Percentiles rank a stretch among this genome's conserved stretches.
Conservation (phyloP, 352 stramenopile genomes). For the Phytophthora lateralis region DNA sequence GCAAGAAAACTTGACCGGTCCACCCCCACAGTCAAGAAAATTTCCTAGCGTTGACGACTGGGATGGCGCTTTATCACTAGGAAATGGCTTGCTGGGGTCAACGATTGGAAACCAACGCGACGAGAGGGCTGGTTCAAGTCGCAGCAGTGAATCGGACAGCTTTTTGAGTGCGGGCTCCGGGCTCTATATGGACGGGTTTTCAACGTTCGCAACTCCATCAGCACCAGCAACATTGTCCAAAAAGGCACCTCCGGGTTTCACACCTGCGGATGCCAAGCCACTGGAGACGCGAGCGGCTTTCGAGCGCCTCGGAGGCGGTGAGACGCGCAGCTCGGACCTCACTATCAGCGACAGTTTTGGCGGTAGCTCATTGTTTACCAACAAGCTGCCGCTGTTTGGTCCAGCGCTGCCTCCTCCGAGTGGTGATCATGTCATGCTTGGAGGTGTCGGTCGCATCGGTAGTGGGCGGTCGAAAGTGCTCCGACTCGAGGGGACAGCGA, state of each 20-base stretch:
- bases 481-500: slow-evolving; percentile 5
- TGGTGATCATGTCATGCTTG: slow-evolving; percentile 3
- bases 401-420: slow-evolving; percentile 23
- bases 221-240: slow-evolving; percentile 7
- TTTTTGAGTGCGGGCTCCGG: slow-evolving; percentile 13
- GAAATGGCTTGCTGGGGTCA: background rate
- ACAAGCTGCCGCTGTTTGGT: slow-evolving; percentile 54
- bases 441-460: slow-evolving; percentile 31
- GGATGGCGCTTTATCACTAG: slow-evolving; percentile 25
- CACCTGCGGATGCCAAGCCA: slow-evolving; percentile 59
- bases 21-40: slow-evolving; percentile 5
- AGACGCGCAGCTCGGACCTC: background rate
- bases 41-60: slow-evolving; percentile 16
- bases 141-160: slow-evolving; percentile 15
- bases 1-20: slow-evolving; percentile 15
- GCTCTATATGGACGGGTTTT: slow-evolving; percentile 19
- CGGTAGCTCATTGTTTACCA: slow-evolving; percentile 38
- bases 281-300: slow-evolving; percentile 55
- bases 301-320: slow-evolving; percentile 35
- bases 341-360: slow-evolving; percentile 14
- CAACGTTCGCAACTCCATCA: slow-evolving; percentile 15
- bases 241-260: slow-evolving; percentile 64
- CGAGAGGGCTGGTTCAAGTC: slow-evolving; percentile 3
- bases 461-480: slow-evolving; percentile 30
- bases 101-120: slow-evolving; percentile 10